Base-by-base conservation (phyloP, 257 asterid genomes). In the Asclepias syriaca region DNA sequence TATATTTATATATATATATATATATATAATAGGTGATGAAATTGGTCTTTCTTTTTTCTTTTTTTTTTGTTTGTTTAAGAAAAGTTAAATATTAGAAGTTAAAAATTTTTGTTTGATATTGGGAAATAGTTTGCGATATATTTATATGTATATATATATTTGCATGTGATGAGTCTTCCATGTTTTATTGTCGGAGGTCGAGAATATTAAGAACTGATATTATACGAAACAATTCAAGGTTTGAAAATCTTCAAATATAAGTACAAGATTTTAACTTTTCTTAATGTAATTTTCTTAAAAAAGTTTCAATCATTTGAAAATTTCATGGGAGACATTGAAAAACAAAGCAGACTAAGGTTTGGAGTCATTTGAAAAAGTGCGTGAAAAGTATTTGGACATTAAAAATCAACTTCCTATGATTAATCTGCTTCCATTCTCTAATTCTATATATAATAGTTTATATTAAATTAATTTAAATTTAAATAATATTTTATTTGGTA, bases 151-250 rank as follows among this genome's bases (percentile, higher is more conserved):
- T 37, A 43, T 43, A 43, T 43, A 43, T 43, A 7, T 37, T 8
- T 61, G 46, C 68, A 64, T 64, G 68, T 64, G 68, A 64, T 64
- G 3, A 34, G 49, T 18, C 27, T 19, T 37, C 29, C 27, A 64
- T 37, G 68, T 64, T 39, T 37, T 8, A 37, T 64, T 64, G 68
- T 64, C 68, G 68, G 68, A 16, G 68, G 50, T 37, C 50, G 40
- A 39, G 50, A 64, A 61, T 32, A 21, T 61, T 16, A 34, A 61
- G 46, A 64, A 64, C 37, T 19, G 50, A 64, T 50, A 49, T 48
- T 34, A 34, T 64, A 16, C 19, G 27, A 64, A 14, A 37, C 22
- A 22, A 16, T 64, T 34, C 67, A 63, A 63, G 67, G 67, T 63
- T 63, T 15, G 48, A 15, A 32, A 29, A 16, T 16, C n/a, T 34